Percentiles rank a stretch among this genome's conserved stretches.
These are phyloP conservation scores for Punctularia strigosozonata DNA, from an alignment of 768 basidiomycete genomes.

Conservation along the genomic window DNA sequence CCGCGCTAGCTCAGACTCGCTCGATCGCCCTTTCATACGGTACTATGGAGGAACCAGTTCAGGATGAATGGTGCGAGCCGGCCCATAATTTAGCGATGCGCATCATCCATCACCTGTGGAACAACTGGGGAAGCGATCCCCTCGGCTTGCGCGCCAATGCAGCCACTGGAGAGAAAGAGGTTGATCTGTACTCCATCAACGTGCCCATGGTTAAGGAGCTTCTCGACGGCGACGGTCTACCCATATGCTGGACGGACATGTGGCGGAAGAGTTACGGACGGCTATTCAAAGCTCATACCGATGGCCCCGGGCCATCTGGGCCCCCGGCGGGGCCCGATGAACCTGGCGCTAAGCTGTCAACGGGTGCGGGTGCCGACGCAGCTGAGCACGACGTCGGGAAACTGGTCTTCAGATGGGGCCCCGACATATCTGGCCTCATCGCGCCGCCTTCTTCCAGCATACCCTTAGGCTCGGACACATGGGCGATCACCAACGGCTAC, in stretches of 20 bases:
- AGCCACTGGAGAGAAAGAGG: too few relatives aligned
- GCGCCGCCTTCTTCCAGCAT: slow-evolving; percentile 42
- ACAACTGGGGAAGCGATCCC: slow-evolving; percentile 72
- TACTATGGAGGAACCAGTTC: slow-evolving; percentile 59
- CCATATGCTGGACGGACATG: slow-evolving; percentile 69
- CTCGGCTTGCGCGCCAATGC: slow-evolving; percentile 38
- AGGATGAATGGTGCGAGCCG: slow-evolving; percentile 45
- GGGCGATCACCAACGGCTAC: slow-evolving; percentile 61
- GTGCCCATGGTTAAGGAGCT: slow-evolving; percentile 69
- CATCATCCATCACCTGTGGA: slow-evolving; percentile 68
- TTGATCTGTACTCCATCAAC: slow-evolving; percentile 82
- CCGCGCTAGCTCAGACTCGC: slow-evolving; percentile 55
- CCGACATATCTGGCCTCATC: slow-evolving; percentile 59
- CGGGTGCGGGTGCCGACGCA: slow-evolving; percentile 2
- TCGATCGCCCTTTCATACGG: slow-evolving; percentile 88
- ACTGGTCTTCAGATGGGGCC: slow-evolving; percentile 67
- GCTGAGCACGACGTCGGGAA: slow-evolving; percentile 14
- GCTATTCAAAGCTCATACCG: slow-evolving; percentile 48
- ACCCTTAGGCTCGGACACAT: slow-evolving; percentile 74
- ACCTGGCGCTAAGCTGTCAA: slow-evolving; percentile 11
- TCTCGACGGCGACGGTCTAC: slow-evolving; percentile 45
- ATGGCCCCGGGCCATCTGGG: slow-evolving; percentile 18
- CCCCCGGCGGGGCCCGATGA: slow-evolving; percentile 35
- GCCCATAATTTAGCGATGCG: slow-evolving; percentile 57
- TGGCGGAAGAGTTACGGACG: slow-evolving; percentile 81